A percentile compares a stretch with the other conserved stretches of the same genome.
These are phyloP conservation scores for Escallonia herrerae DNA, from an alignment of 129 eudicot species.

Conservation along the genomic window DNA sequence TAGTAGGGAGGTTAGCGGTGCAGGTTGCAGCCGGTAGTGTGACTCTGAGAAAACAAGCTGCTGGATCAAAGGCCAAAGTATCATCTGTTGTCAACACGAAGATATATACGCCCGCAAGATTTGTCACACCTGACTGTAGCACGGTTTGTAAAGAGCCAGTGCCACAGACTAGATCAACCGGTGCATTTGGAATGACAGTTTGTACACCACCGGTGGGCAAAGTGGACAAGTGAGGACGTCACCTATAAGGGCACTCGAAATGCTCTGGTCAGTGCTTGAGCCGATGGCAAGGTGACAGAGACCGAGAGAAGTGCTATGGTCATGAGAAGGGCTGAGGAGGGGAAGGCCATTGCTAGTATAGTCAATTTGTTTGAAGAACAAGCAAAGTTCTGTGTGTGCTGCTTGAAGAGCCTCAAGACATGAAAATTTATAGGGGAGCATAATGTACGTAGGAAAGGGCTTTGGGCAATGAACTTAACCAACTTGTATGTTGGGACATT, in stretches of 20 bases:
- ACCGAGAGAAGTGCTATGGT: neutral
- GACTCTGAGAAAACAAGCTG: neutral
- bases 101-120: neutral
- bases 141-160: neutral
- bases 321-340: neutral
- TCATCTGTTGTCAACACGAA: neutral
- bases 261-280: neutral
- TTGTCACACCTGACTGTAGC: neutral
- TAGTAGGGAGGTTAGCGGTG: neutral
- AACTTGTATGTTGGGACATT: neutral
- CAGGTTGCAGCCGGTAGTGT: neutral
- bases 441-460: neutral
- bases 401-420: neutral
- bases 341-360: neutral
- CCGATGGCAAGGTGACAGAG: neutral
- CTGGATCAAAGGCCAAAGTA: neutral
- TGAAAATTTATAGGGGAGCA: neutral
- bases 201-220: neutral
- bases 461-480: neutral
- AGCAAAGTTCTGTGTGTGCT: neutral
- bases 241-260: neutral
- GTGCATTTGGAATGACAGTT: neutral
- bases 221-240: neutral
- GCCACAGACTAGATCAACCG: neutral
- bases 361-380: neutral